Base-by-base conservation (phyloP, 257 asterid genomes). In the Avicennia marina region DNA sequence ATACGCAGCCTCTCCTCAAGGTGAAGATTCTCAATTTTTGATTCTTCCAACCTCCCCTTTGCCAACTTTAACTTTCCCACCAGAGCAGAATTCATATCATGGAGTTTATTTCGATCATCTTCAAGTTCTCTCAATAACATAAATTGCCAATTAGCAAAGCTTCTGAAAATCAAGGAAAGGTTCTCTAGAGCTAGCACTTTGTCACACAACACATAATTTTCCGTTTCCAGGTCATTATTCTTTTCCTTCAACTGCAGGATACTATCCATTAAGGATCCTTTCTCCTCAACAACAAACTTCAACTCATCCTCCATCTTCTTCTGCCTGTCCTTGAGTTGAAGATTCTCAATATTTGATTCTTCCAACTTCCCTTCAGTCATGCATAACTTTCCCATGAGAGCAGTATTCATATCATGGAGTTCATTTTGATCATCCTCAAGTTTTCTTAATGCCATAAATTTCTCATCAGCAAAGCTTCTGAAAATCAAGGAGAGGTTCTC, bases 401-500 rank as follows among this genome's bases (percentile, higher is more conserved):
- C 77, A 53, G 61, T 74, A 67, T 75, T 82, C 17, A 50, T 25
- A 56, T 49, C 72, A 20, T 69, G 61, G 21, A 82, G 82, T 60
- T 67, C 58, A 54, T 69, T 57, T 13, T 62, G 60, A 68, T 76
- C 86, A 53, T 49, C 62, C 50, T 58, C 74, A 27, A 88, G 78
- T 55, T 69, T 76, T 73, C 74, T 76, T 11, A 82, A 26, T 44
- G 58, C 78, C 72, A 48, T 11, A 32, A 68, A 41, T 56, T 84
- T 86, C 67, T 86, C 97, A 40, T 67, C 72, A 18, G 79, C 64
- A 39, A 66, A 67, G 69, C 71, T 70, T 77, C 67, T 74, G 61
- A 84, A 81, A 62, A 90, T 67, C 42, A 72, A 40, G 34, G 88
- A 82, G 47, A 78, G 73, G 57, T 68, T 72, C 51, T 72, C 84